These are phyloP conservation scores for Xylaria grammica DNA, from an alignment of 495 filamentous ascomycete genomes.

Conservation along the genomic window DNA sequence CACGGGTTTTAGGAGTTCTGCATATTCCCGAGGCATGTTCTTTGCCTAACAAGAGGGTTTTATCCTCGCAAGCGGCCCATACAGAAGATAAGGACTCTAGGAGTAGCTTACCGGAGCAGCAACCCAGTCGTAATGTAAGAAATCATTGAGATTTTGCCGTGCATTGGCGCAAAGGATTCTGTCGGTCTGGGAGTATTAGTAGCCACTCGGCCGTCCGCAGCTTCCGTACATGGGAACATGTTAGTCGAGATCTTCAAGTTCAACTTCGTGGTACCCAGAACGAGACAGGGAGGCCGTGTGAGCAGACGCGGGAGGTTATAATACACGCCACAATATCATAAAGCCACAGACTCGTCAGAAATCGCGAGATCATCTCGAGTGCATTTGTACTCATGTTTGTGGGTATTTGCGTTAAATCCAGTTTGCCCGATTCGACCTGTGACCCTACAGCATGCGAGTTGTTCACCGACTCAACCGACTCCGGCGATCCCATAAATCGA, in stretches of 20 bases:
- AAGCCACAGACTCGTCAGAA: constrained; percentile 52
- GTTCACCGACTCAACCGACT: constrained; percentile 46
- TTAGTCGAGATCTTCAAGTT: too few species aligned
- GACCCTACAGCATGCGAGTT: constrained; percentile 43
- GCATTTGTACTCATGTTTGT: constrained; percentile 47
- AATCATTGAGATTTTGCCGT: constrained; percentile 50
- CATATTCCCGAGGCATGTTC: too few species aligned
- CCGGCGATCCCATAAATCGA: constrained; percentile 53
- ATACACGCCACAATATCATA: constrained; percentile 37
- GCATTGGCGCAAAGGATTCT: constrained; percentile 57
- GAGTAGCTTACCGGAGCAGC: too few species aligned
- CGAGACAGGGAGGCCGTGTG: too few species aligned
- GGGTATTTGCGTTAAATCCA: constrained; percentile 53
- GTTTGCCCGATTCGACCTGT: constrained; percentile 47
- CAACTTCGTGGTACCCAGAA: too few species aligned
- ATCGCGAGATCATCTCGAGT: constrained; percentile 52
- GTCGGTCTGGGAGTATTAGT: constrained; percentile 56
- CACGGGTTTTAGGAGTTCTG: too few species aligned
- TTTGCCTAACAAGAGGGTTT: too few species aligned
- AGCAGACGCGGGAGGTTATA: too few species aligned
- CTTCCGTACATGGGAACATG: constrained; percentile 53
- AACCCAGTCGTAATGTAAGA: constrained; percentile 57
- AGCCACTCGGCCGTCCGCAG: constrained; percentile 52
- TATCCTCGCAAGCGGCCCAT: too few species aligned
- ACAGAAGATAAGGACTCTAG: too few species aligned